Percentiles rank a stretch among this genome's conserved stretches.
phyloP scores from a whole-genome alignment of 352 stramenopile species.

The Phytopythium helicoides region DNA sequence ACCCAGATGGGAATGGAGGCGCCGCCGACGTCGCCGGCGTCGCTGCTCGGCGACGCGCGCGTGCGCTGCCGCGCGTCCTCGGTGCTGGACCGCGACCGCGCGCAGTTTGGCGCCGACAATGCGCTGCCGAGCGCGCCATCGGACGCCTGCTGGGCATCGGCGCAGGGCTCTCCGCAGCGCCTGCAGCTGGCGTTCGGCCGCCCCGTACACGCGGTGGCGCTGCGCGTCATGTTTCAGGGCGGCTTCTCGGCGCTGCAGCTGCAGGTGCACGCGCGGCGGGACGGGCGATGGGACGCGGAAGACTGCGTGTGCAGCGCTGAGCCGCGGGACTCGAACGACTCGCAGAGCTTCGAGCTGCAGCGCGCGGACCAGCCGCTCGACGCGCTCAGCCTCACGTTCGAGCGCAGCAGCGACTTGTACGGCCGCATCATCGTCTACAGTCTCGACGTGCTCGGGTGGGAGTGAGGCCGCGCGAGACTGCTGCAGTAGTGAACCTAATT shows the following conservation, averaged over 20 bases:
- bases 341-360: conserved; percentile 41
- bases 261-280: conserved; percentile 27
- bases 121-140: conserved; percentile 38
- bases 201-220: conserved; percentile 24
- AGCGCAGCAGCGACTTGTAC: conserved; percentile 71
- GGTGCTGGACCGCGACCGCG: conserved; percentile 64
- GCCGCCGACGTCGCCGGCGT: conserved; percentile 4
- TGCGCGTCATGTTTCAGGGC: conserved; percentile 76
- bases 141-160: conserved; percentile 71
- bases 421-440: conserved; percentile 69
- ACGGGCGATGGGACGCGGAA: conserved; percentile 21
- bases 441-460: conserved; percentile 38
- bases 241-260: conserved; percentile 71
- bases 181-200: conserved; percentile 64
- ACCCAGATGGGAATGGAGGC: conserved; percentile 7
- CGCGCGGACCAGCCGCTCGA: conserved; percentile 17
- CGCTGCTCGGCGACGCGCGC: conserved; percentile 31
- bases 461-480: conserved; percentile 6
- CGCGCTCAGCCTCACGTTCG: conserved; percentile 48
- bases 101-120: conserved; percentile 53
- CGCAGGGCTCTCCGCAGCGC: conserved; percentile 61
- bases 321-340: conserved; percentile 48
- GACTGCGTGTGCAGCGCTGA: conserved; percentile 23
- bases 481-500: neutral
- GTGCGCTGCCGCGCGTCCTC: conserved; percentile 66